Evolutionary conservation across 352 stramenopile genomes (phyloP).

Genomic region (Phytophthora pistaciae): DNA sequence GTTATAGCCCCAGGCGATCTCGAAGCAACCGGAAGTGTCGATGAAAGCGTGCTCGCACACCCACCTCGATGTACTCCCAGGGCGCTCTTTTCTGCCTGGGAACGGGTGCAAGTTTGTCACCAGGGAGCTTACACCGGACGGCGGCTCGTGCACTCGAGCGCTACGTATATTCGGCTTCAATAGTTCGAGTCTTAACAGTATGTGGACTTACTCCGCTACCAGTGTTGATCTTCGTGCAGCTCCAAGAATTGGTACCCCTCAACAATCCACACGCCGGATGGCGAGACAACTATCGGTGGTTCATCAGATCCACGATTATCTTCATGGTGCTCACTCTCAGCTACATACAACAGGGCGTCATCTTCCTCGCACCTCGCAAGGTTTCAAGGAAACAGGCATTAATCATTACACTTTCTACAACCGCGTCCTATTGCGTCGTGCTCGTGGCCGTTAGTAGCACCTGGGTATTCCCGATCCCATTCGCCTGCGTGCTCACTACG

Average conservation of each 20-base stretch:
- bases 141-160: not conserved
- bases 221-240: conserved; percentile 6
- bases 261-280: not conserved
- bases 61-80: not conserved
- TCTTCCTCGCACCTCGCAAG: conserved; percentile 16
- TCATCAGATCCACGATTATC: conserved; percentile 7
- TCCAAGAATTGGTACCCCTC: conserved; percentile 19
- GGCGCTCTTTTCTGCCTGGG: not conserved
- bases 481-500: conserved; percentile 29
- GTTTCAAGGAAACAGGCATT: conserved; percentile 6
- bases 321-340: conserved; percentile 19
- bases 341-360: conserved; percentile 15
- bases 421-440: conserved; percentile 13
- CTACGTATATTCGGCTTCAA: conserved; percentile 6
- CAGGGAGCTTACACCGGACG: not conserved
- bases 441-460: conserved; percentile 12
- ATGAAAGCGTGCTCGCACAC: not conserved
- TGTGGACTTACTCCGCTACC: conserved; percentile 11
- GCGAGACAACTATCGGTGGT: conserved; percentile 16
- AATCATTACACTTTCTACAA: not conserved
- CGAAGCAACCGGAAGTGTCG: no score
- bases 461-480: conserved; percentile 35
- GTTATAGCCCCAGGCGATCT: no score
- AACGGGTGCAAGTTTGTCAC: not conserved
- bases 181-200: conserved; percentile 4